These are phyloP conservation scores for Alternaria atra DNA, from an alignment of 2,329 filamentous ascomycete genomes.

Conservation along the genomic window DNA sequence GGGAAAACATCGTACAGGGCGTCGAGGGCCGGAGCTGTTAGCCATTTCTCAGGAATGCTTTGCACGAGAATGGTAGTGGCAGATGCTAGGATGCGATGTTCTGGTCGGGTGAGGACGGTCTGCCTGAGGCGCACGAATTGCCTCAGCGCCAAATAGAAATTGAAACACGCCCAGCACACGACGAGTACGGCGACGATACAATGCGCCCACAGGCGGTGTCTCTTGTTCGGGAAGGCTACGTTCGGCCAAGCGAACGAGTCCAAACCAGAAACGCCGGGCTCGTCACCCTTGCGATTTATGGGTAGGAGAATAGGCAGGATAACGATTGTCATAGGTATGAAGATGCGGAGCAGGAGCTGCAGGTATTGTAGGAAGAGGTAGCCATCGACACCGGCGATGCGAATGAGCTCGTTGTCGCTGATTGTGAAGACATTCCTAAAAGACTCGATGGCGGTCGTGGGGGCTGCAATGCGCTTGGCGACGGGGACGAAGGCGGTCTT, in stretches of 20 bases:
- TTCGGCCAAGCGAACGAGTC: constrained; percentile 91
- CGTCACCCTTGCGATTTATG: constrained; percentile 78
- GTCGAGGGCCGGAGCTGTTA: constrained; percentile 80
- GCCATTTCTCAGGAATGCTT: constrained; percentile 90
- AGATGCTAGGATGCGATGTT: constrained; percentile 91
- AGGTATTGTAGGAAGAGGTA: constrained; percentile 97
- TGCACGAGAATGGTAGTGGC: constrained; percentile 95
- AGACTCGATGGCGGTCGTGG: constrained; percentile 47
- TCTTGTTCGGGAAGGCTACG: constrained; percentile 68
- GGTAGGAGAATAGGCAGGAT: constrained; percentile 88
- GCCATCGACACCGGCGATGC: constrained; percentile 93
- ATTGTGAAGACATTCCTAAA: constrained; percentile 66
- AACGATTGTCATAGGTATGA: constrained; percentile 79
- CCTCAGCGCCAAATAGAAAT: constrained; percentile 85
- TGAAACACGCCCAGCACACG: constrained; percentile 83
- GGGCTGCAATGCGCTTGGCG: constrained; percentile 46
- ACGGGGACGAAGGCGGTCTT: constrained; percentile 51
- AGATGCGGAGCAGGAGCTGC: constrained; percentile 86
- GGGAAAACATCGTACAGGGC: constrained; percentile 95
- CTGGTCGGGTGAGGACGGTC: constrained; percentile 91
- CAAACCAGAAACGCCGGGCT: constrained; percentile 62
- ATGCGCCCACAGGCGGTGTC: constrained; percentile 82
- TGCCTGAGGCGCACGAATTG: constrained; percentile 94
- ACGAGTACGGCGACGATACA: constrained; percentile 79
- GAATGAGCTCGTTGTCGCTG: constrained; percentile 84